Evolutionary conservation across 495 filamentous ascomycete genomes (phyloP).

Genomic region (Chaetomium fimeti): DNA sequence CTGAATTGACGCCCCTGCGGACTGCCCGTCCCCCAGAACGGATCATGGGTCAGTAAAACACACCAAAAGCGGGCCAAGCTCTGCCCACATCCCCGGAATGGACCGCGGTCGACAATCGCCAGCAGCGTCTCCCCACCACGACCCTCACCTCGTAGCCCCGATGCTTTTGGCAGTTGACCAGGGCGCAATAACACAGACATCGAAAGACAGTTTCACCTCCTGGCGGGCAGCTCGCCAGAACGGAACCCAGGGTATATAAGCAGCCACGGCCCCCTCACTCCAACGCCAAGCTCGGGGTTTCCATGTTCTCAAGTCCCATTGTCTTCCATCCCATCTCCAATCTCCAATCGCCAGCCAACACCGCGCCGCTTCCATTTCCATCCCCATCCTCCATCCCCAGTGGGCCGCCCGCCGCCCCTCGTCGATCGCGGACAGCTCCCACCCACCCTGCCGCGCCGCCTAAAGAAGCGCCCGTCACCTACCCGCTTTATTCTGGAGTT

Average conservation of each 20-base stretch:
- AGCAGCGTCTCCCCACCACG: conserved; percentile 2
- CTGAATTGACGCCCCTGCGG: not conserved
- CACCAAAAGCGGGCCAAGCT: conserved; percentile 13
- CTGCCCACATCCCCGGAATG: conserved; percentile 15
- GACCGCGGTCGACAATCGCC: not conserved
- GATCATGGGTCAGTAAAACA: conserved; percentile 9
- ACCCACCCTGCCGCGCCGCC: not conserved
- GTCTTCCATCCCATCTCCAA: conserved; percentile 7
- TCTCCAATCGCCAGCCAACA: conserved; percentile 2
- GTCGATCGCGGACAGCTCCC: not conserved
- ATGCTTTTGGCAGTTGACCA: conserved; percentile 4
- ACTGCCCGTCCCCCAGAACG: not conserved
- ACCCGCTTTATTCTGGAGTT: not conserved
- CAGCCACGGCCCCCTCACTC: conserved; percentile 7
- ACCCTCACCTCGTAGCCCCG: conserved; percentile 4
- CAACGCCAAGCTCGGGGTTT: not conserved
- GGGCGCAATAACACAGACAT: not conserved
- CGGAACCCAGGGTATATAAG: conserved; percentile 5
- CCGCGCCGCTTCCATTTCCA: not conserved
- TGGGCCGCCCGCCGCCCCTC: conserved; percentile 1
- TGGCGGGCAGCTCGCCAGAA: not conserved
- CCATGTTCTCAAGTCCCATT: not conserved
- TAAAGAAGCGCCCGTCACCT: not conserved
- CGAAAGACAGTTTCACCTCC: conserved; percentile 10
- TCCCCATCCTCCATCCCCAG: not conserved